A percentile compares a stretch with the other conserved stretches of the same genome.
These are phyloP conservation scores for Cordyceps militaris DNA, from an alignment of 2,329 filamentous ascomycete genomes.

Conservation along the genomic window DNA sequence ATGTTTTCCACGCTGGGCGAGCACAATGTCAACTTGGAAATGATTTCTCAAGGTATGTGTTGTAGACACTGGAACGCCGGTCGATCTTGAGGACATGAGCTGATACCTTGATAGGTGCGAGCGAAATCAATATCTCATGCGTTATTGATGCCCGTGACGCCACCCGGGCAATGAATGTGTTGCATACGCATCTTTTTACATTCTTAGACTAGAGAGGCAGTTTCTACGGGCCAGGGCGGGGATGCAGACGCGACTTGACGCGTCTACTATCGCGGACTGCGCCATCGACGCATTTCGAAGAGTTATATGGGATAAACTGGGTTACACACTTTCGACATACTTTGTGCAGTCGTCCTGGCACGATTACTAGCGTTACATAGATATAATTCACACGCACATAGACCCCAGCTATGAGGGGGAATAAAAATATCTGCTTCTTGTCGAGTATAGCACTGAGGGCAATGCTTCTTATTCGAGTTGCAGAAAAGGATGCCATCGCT, in stretches of 20 bases:
- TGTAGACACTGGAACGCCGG: neutral
- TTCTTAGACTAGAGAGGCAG: slow-evolving; percentile 65
- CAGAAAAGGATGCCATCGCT: no score
- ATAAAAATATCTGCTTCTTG: no score
- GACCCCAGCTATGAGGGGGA: no score
- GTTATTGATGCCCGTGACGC: slow-evolving; percentile 91
- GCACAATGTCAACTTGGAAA: slow-evolving; percentile 94
- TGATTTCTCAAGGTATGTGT: slow-evolving; percentile 89
- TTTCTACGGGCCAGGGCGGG: neutral
- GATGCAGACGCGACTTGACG: neutral
- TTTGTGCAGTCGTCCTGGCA: no score
- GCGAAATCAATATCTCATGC: slow-evolving; percentile 98
- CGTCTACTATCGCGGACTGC: neutral
- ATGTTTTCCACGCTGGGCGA: slow-evolving; percentile 96
- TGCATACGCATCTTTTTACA: slow-evolving; percentile 95
- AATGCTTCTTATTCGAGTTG: no score
- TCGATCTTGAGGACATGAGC: no score
- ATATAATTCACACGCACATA: no score
- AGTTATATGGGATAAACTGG: slow-evolving; percentile 1
- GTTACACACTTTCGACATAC: no score
- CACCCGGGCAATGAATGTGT: slow-evolving; percentile 86
- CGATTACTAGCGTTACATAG: no score
- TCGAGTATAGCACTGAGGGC: no score
- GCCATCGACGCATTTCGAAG: neutral
- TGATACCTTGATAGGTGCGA: slow-evolving; percentile 85